A percentile compares a stretch with the other conserved stretches of the same genome.
Conservation (phyloP, 2,329 filamentous ascomycete species). For the Capronia epimyces region DNA sequence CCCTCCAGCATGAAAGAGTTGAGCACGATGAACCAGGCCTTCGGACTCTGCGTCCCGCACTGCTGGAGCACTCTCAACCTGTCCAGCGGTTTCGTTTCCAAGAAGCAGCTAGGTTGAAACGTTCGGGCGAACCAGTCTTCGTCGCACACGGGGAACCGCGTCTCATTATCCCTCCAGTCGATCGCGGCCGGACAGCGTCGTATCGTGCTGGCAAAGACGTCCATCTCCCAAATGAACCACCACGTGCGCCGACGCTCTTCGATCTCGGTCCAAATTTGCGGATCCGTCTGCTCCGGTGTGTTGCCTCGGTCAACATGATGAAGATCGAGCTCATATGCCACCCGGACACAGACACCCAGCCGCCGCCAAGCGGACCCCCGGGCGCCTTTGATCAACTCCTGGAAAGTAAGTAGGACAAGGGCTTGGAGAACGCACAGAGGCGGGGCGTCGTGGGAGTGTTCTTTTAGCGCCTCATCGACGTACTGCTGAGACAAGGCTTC, state of each 20-base stretch:
- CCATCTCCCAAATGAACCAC: slow-evolving; percentile 43
- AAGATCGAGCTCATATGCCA: slow-evolving; percentile 36
- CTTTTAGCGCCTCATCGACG: slow-evolving; percentile 31
- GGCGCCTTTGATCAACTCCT: slow-evolving; percentile 35
- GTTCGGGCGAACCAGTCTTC: slow-evolving; percentile 32
- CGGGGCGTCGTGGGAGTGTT: slow-evolving; percentile 33
- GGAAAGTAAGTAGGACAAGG: slow-evolving; percentile 33
- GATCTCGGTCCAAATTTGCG: slow-evolving; percentile 25
- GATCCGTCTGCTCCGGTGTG: not conserved
- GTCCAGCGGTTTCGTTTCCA: slow-evolving; percentile 32
- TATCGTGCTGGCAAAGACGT: slow-evolving; percentile 39
- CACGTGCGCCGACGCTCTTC: slow-evolving; percentile 38
- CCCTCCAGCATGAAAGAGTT: slow-evolving; percentile 38
- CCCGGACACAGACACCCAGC: slow-evolving; percentile 29
- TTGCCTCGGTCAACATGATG: slow-evolving; percentile 26
- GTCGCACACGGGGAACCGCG: slow-evolving; percentile 35
- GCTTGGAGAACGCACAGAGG: slow-evolving; percentile 37
- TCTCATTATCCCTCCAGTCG: slow-evolving; percentile 34
- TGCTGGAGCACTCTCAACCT: slow-evolving; percentile 34
- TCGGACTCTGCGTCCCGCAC: slow-evolving; percentile 33
- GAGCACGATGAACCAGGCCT: slow-evolving; percentile 39
- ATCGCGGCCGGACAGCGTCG: slow-evolving; percentile 35
- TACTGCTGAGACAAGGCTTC: slow-evolving; percentile 25
- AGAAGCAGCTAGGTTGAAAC: slow-evolving; percentile 28
- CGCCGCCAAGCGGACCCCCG: slow-evolving; percentile 36